phyloP scores from a whole-genome alignment of 179 eudicot species.

The Patellifolia procumbens region DNA sequence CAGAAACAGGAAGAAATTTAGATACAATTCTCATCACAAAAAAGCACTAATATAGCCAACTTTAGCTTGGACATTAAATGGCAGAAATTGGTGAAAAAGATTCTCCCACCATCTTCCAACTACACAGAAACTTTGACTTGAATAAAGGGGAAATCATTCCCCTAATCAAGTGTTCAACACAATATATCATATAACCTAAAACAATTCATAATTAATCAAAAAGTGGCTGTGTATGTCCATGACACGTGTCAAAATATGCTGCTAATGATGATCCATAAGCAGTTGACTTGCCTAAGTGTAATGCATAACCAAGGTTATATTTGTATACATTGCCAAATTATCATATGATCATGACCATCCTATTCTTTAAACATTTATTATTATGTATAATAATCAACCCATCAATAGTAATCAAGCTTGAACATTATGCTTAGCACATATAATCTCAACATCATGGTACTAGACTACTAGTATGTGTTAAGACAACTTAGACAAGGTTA shows the following conservation, averaged over 20 bases:
- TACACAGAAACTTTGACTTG: constrained; percentile 42
- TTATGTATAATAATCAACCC: not conserved
- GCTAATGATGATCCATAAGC: not conserved
- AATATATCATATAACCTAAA: not conserved
- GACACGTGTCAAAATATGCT: constrained; percentile 21
- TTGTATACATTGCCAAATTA: constrained; percentile 4
- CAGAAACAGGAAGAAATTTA: constrained; percentile 23
- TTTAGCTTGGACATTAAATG: constrained; percentile 19
- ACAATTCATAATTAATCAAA: too few species aligned
- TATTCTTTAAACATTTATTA: not conserved
- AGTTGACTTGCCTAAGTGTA: constrained; percentile 28
- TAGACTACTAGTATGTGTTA: not conserved
- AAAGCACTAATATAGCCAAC: constrained; percentile 13
- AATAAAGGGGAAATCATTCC: constrained; percentile 34
- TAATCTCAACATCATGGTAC: constrained; percentile 15
- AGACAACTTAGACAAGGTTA: not conserved
- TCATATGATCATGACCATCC: constrained; percentile 24
- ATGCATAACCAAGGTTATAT: constrained; percentile 3
- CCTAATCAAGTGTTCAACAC: constrained; percentile 25
- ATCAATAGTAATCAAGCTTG: constrained; percentile 11
- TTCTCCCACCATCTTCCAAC: constrained; percentile 49
- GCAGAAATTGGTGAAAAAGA: constrained; percentile 32
- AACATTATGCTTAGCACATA: constrained; percentile 21
- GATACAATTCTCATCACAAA: constrained; percentile 21
- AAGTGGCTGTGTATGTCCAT: constrained; percentile 3